A percentile compares a stretch with the other conserved stretches of the same genome.
These are phyloP conservation scores for Tilletia caries DNA, from an alignment of 1,284 basidiomycete genomes.

Conservation along the genomic window DNA sequence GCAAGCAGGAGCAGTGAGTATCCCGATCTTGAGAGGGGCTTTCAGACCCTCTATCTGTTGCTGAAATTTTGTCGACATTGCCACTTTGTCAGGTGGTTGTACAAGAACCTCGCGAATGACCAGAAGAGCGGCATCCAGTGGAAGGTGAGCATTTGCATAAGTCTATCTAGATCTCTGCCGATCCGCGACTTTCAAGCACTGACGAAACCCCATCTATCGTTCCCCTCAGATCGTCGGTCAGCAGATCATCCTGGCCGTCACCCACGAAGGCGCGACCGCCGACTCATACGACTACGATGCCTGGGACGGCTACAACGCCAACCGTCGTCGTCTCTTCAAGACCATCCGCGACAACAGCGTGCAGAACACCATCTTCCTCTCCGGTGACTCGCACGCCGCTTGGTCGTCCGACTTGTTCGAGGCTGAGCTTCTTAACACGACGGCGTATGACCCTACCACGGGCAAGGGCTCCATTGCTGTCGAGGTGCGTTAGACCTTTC, in stretches of 20 bases:
- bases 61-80: too few species aligned
- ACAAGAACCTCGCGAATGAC: slow-evolving; percentile 56
- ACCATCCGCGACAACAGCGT: slow-evolving; percentile 60
- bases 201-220: too few species aligned
- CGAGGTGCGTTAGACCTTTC: not conserved
- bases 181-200: too few species aligned
- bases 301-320: slow-evolving; percentile 66
- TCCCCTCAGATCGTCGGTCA: slow-evolving; percentile 56
- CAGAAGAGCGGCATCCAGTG: slow-evolving; percentile 61
- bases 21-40: too few species aligned
- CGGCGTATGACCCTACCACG: slow-evolving; percentile 60
- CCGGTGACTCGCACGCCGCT: slow-evolving; percentile 67
- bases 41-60: too few species aligned
- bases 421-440: slow-evolving; percentile 32
- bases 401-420: slow-evolving; percentile 55
- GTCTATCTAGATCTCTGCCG: too few species aligned
- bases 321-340: slow-evolving; percentile 63
- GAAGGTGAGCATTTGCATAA: slow-evolving; percentile 56
- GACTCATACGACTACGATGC: slow-evolving; percentile 62
- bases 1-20: slow-evolving; percentile 63
- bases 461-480: slow-evolving; percentile 64
- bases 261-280: slow-evolving; percentile 38
- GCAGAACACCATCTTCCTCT: slow-evolving; percentile 58
- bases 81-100: too few species aligned
- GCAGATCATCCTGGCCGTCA: slow-evolving; percentile 38